Percentiles rank a stretch among this genome's conserved stretches.
phyloP scores from a whole-genome alignment of 768 basidiomycete species.

The Tubosaeta brunneosetosa region DNA sequence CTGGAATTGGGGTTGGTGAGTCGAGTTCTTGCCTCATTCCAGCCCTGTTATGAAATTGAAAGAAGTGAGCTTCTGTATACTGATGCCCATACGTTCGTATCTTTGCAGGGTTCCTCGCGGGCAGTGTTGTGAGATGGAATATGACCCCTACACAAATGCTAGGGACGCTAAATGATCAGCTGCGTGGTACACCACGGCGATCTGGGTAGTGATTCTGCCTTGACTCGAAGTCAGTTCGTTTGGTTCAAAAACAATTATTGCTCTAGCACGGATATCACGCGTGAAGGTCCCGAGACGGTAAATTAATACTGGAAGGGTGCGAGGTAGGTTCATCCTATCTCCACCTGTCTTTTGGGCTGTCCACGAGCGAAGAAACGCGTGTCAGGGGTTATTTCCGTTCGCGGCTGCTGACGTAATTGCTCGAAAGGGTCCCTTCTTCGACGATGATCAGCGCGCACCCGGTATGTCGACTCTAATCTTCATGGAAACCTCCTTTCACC shows the following conservation, averaged over 20 bases:
- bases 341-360: background rate
- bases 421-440: background rate
- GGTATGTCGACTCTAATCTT: background rate
- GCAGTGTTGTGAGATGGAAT: slow-evolving; percentile 28
- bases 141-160: slow-evolving; percentile 26
- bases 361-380: background rate
- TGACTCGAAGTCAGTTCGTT: too few species aligned
- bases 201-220: too few species aligned
- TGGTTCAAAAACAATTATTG: background rate
- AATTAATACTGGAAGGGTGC: background rate
- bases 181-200: slow-evolving; percentile 1
- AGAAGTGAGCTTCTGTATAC: background rate
- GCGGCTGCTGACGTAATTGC: background rate
- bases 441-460: too few species aligned
- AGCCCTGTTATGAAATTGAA: background rate
- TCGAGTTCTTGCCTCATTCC: background rate
- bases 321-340: background rate
- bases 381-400: background rate
- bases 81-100: slow-evolving; percentile 6
- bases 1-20: slow-evolving; percentile 60
- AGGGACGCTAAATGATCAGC: slow-evolving; percentile 10
- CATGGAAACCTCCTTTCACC: background rate
- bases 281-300: background rate
- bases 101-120: slow-evolving; percentile 25
- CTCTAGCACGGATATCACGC: background rate